Evolutionary conservation across 2,329 filamentous ascomycete species (phyloP).

Genomic region (Leptographium wingfieldii): DNA sequence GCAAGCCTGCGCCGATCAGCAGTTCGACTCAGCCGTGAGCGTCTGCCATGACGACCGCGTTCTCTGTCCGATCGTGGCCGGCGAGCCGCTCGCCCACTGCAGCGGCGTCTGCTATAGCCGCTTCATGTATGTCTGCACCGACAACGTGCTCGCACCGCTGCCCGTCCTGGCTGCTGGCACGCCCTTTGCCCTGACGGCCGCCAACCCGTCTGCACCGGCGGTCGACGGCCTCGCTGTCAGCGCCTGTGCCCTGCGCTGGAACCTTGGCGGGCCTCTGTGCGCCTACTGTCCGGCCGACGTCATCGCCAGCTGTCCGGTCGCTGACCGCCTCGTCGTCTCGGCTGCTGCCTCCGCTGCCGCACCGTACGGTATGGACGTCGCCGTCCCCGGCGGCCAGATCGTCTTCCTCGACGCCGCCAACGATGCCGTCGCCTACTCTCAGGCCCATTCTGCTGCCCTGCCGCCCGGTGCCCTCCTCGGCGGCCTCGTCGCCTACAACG

Average conservation of each 20-base stretch:
- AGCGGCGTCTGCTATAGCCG: conserved; percentile 22
- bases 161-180: conserved; percentile 11
- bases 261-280: conserved; percentile 16
- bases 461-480: conserved; percentile 16
- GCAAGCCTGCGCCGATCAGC: conserved; percentile 8
- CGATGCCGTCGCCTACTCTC: conserved; percentile 20
- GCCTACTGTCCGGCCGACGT: conserved; percentile 18
- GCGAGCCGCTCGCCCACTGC: conserved; percentile 22
- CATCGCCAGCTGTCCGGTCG: conserved; percentile 17
- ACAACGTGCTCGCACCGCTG: conserved; percentile 15
- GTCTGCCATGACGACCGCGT: conserved; percentile 19
- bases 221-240: conserved; percentile 19
- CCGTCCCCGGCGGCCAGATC: conserved; percentile 21
- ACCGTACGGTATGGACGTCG: conserved; percentile 16
- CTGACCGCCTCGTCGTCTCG: conserved; percentile 16
- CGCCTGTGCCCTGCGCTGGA: conserved; percentile 15
- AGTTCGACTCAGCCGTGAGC: conserved; percentile 15
- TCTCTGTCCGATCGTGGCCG: conserved; percentile 21
- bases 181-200: conserved; percentile 18
- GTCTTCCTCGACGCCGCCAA: conserved; percentile 17
- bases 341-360: background rate
- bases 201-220: conserved; percentile 16
- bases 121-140: conserved; percentile 21
- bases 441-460: conserved; percentile 21
- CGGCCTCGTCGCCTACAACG: conserved; percentile 18